phyloP scores from a whole-genome alignment of 345 rosid species.

The Combretum micranthum region DNA sequence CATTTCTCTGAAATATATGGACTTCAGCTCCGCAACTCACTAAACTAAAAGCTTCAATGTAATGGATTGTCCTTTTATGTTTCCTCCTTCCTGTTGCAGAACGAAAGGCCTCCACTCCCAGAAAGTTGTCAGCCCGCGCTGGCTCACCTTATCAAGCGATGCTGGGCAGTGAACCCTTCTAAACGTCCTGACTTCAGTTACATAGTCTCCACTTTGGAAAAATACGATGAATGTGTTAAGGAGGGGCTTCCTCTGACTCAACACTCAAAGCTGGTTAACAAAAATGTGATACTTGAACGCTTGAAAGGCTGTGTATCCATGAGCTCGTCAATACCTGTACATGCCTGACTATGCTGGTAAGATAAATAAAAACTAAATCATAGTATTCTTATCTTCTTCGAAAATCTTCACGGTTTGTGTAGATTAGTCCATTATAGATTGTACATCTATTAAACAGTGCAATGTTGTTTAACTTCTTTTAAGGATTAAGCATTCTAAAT shows the following conservation, averaged over 20 bases:
- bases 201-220: slow-evolving; percentile 75
- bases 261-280: slow-evolving; percentile 56
- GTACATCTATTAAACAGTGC: no score
- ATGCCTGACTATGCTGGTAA: slow-evolving; percentile 34
- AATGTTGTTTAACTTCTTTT: no score
- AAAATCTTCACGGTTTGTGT: no score
- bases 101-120: slow-evolving; percentile 85
- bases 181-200: slow-evolving; percentile 86
- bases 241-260: slow-evolving; percentile 84
- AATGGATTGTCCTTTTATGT: no score
- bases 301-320: slow-evolving; percentile 68
- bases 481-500: no score
- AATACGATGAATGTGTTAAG: slow-evolving; percentile 76
- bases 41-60: neutral
- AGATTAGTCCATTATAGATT: no score
- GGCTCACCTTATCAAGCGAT: slow-evolving; percentile 82
- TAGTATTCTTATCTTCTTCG: no score
- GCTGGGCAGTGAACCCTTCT: slow-evolving; percentile 86
- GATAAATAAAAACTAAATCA: no score
- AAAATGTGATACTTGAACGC: slow-evolving; percentile 60
- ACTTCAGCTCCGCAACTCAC: no score
- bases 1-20: no score
- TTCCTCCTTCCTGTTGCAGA: slow-evolving; percentile 32
- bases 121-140: slow-evolving; percentile 88
- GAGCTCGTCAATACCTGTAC: slow-evolving; percentile 73